These are phyloP conservation scores for Erodium texanum DNA, from an alignment of 441 rosid genomes.

Conservation along the genomic window DNA sequence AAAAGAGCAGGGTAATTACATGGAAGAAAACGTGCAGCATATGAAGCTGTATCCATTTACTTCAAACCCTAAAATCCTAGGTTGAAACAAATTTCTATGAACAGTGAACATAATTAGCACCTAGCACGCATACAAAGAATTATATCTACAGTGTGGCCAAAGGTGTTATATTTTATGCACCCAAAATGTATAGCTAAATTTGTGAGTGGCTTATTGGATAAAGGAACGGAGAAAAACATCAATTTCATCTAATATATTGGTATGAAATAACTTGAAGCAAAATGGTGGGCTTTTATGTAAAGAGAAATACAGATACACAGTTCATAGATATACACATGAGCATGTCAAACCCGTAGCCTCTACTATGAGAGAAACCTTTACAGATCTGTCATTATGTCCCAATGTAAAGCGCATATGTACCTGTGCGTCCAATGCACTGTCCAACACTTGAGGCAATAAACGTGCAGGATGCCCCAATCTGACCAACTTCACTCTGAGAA, in stretches of 20 bases:
- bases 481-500: constrained; percentile 66
- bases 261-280: not conserved
- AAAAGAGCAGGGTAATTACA: not conserved
- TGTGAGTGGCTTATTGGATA: not conserved
- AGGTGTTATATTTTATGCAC: not conserved
- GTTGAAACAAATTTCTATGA: not conserved
- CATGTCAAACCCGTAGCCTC: not conserved
- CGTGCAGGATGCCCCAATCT: constrained; percentile 97
- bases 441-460: constrained; percentile 84
- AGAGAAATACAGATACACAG: not conserved
- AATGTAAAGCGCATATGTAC: constrained; percentile 23
- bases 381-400: not conserved
- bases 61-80: not conserved
- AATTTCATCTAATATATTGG: not conserved
- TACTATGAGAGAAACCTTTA: not conserved
- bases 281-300: not conserved
- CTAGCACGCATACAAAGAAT: constrained; percentile 1
- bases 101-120: constrained; percentile 10
- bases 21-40: not conserved
- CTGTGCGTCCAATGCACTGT: constrained; percentile 92
- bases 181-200: not conserved
- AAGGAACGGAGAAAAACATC: not conserved
- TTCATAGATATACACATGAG: not conserved
- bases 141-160: constrained; percentile 2
- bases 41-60: constrained; percentile 6